phyloP scores from a whole-genome alignment of 1,284 basidiomycete genomes.

The Leucoagaricus sp. region DNA sequence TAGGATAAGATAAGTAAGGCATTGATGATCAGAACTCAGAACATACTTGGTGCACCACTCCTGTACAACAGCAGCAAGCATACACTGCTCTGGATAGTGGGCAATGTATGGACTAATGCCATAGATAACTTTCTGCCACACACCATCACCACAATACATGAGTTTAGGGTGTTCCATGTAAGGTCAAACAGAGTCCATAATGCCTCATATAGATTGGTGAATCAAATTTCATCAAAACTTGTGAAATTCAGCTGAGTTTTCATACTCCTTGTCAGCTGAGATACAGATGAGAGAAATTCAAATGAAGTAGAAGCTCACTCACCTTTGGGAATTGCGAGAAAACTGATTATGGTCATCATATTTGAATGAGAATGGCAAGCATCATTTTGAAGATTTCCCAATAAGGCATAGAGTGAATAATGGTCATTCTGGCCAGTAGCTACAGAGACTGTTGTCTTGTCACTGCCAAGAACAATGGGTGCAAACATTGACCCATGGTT shows the following conservation, averaged over 20 bases:
- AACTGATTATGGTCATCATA: constrained; percentile 27
- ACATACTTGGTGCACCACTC: constrained; percentile 30
- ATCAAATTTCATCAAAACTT: constrained; percentile 29
- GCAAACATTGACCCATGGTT: constrained; percentile 29
- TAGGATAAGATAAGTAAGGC: too few relatives aligned
- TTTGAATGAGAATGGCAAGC: constrained; percentile 27
- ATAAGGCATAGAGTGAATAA: constrained; percentile 32
- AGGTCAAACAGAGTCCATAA: constrained; percentile 21
- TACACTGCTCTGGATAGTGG: constrained; percentile 29
- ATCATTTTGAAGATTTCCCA: constrained; percentile 31
- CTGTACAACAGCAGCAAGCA: constrained; percentile 23
- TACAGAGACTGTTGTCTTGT: constrained; percentile 39
- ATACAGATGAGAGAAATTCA: constrained; percentile 9
- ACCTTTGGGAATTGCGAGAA: constrained; percentile 37
- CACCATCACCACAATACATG: constrained; percentile 25
- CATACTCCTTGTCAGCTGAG: constrained; percentile 23
- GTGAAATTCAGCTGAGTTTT: constrained; percentile 22
- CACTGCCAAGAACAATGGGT: constrained; percentile 34
- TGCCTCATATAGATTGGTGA: constrained; percentile 22
- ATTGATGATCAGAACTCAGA: too few relatives aligned
- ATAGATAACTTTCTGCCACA: constrained; percentile 27
- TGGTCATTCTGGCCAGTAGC: constrained; percentile 35
- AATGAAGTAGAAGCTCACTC: constrained; percentile 5
- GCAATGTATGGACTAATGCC: constrained; percentile 30
- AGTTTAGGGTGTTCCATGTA: constrained; percentile 26